Evolutionary conservation across 768 basidiomycete genomes (phyloP), one percentile per base, ranked within the genome.

Genomic region (Phanerodontia chrysosporium): DNA sequence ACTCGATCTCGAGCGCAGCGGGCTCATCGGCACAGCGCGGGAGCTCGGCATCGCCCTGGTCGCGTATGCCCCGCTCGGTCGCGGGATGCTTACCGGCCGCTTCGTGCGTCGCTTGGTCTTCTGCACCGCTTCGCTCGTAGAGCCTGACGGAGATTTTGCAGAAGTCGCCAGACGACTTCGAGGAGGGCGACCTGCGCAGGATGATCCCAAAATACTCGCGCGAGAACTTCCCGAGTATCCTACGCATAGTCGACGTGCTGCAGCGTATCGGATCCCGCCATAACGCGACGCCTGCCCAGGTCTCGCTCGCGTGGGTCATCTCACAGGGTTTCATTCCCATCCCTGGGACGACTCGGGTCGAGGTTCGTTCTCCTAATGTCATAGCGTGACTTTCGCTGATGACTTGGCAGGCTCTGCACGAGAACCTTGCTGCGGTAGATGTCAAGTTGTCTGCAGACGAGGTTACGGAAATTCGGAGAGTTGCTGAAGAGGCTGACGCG

Each of bases 11-110:
- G 78, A 79, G 58, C 67, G 73, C 59, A 66, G 70, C 46, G 72
- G 64, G 0, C 60, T 80, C 12, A 62, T 75, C 13, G 62, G 72
- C 5, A 71, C 77, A 1, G 70, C 71, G 18, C 55, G 72, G 13
- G 76, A 80, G 61, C 66, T 77, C 5, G 78, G 78, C 6, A 69
- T 79, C 24, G 66, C 73, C 2, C 69, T 80, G 25, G 72, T 82
- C 25, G 76, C 77, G 1, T 80, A 79, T 59, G 72, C 73, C n/a
- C 71, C 70, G 7, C 59, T 69, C 36, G 67, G 69, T 14, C 58
- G 69, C 16, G 69, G 69, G 1, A 55, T 73, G 6, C 48, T 70
- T 32, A 68, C 68, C n/a, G 70, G 70, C 12, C 49, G 63, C 58
- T 66, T 66, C 44, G 63, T 68, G 48, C 25, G 66, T 61, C 32